A percentile compares a stretch with the other conserved stretches of the same genome.
phyloP scores from a whole-genome alignment of 495 filamentous ascomycete genomes.

The Usnea hakonensis region DNA sequence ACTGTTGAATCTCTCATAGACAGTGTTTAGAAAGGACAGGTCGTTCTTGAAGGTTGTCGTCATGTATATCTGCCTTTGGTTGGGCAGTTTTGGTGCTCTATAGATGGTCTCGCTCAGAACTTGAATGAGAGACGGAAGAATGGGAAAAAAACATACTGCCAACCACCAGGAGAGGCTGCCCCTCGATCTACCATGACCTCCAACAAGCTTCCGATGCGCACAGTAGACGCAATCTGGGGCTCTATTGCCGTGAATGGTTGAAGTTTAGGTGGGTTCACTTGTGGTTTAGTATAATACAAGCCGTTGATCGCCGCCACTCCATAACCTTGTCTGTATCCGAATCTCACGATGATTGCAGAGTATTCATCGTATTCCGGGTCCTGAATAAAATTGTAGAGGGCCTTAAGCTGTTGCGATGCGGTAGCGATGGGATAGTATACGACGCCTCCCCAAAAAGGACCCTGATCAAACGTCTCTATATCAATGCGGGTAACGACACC shows the following conservation, averaged over 20 bases:
- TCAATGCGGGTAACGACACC: slow-evolving; percentile 54
- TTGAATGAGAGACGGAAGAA: not conserved
- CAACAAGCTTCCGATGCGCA: slow-evolving; percentile 24
- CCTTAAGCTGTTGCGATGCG: not conserved
- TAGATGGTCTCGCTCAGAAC: too few species aligned
- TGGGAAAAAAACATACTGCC: not conserved
- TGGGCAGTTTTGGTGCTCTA: too few species aligned
- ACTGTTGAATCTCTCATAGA: slow-evolving; percentile 25
- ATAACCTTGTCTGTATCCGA: not conserved
- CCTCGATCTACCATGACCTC: slow-evolving; percentile 28
- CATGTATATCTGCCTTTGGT: slow-evolving; percentile 23
- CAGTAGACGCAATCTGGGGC: slow-evolving; percentile 19
- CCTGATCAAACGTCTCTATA: slow-evolving; percentile 38
- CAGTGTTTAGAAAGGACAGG: slow-evolving; percentile 18
- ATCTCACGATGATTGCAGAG: slow-evolving; percentile 1
- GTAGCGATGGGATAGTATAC: not conserved
- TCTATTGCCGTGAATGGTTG: slow-evolving; percentile 25
- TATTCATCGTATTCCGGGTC: not conserved
- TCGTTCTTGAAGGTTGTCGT: slow-evolving; percentile 26
- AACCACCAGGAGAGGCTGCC: slow-evolving; percentile 13
- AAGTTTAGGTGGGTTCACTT: slow-evolving; percentile 24
- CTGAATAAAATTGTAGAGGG: not conserved
- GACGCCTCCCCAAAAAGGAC: slow-evolving; percentile 12
- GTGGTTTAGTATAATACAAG: slow-evolving; percentile 24
- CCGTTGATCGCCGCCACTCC: not conserved